Base-by-base conservation (phyloP, 2,329 filamentous ascomycete genomes). In the Juglanconis sp. region DNA sequence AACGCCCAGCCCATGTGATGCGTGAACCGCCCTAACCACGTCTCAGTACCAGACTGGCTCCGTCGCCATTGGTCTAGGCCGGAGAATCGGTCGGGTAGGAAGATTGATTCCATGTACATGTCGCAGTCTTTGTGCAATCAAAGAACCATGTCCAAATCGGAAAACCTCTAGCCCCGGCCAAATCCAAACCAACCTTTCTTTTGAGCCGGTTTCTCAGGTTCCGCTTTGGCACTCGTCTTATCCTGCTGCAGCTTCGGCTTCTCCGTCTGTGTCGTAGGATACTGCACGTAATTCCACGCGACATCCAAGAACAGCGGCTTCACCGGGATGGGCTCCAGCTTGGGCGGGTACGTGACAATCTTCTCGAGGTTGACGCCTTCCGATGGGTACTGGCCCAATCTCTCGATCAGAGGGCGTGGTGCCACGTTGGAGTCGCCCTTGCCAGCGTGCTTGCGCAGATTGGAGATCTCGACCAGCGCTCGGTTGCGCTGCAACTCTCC, bases 271-370 rank as follows among this genome's bases (percentile, higher is more conserved):
- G 86, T 86, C 38, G 87, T 87, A 0, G 93, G 92, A 71, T 99
- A 99, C 53, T 92, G 87, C 64, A 99, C 93, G 72, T 97, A 98
- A 72, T 98, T 98, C 90, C 92, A 99, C 9, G 95, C 95, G 7
- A 96, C 89, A 71, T 99, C 95, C 61, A 98, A 85, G 80, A 98
- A 98, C 38, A 98, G 81, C 34, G 95, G 95, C 79, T 99, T 99
- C 56, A 96, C 89, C 0, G 95, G 92, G 44, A 98, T 86, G 1
- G 89, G 83, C 63, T 91, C 86, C 66, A 97, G 78, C 70, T 87
- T 90, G 1, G 94, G 93, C 11, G 95, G 95, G 73, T 93, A 97
- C 4, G 87, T 84, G 51, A 98, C 93, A 32, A 99, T 78, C 66
- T 94, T 94, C 47, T 81, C 81, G 32, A 97, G 79, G 71, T 96